Percentiles rank a stretch among this genome's conserved stretches.
phyloP scores from a whole-genome alignment of 1,139 yeast species.

The Scheffersomyces parashehatae region DNA sequence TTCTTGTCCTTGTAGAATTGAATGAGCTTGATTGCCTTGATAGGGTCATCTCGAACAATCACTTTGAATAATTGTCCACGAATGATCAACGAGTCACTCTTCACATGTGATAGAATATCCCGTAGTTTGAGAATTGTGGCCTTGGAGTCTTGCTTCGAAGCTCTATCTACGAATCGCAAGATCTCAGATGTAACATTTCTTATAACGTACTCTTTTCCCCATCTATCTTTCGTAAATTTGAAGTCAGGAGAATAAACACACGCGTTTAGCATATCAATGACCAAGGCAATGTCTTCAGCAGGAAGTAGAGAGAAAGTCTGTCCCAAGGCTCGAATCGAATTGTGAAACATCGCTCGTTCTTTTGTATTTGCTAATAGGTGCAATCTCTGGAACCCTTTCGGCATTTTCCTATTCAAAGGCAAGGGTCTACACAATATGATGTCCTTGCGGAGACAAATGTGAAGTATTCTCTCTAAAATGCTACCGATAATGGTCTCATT shows the following conservation, averaged over 20 bases:
- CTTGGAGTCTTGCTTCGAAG: constrained; percentile 3
- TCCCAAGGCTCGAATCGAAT: constrained; percentile 27
- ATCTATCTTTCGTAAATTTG: constrained; percentile 13
- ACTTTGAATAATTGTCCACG: constrained; percentile 24
- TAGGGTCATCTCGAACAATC: constrained; percentile 28
- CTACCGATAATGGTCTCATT: constrained; percentile 12
- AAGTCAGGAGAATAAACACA: constrained; percentile 15
- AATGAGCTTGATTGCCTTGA: constrained; percentile 22
- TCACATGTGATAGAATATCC: constrained; percentile 16
- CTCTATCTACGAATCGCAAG: constrained; percentile 21
- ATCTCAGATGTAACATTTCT: constrained; percentile 19
- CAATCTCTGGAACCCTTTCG: constrained; percentile 19
- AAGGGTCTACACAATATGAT: constrained; percentile 5
- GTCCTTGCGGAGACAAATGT: constrained; percentile 6
- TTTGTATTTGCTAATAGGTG: constrained; percentile 10
- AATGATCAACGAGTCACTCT: constrained; percentile 14
- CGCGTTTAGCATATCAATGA: constrained; percentile 15
- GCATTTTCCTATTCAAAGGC: constrained; percentile 1
- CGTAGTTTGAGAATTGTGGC: constrained; percentile 16
- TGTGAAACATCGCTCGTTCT: constrained; percentile 26
- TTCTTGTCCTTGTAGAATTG: constrained; percentile 18
- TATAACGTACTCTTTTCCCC: constrained; percentile 21
- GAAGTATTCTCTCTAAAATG: constrained; percentile 15
- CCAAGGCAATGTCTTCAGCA: constrained; percentile 13
- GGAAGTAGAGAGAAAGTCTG: constrained; percentile 31